phyloP scores from a whole-genome alignment of 2,329 filamentous ascomycete genomes.

The Orbilia javanica region DNA sequence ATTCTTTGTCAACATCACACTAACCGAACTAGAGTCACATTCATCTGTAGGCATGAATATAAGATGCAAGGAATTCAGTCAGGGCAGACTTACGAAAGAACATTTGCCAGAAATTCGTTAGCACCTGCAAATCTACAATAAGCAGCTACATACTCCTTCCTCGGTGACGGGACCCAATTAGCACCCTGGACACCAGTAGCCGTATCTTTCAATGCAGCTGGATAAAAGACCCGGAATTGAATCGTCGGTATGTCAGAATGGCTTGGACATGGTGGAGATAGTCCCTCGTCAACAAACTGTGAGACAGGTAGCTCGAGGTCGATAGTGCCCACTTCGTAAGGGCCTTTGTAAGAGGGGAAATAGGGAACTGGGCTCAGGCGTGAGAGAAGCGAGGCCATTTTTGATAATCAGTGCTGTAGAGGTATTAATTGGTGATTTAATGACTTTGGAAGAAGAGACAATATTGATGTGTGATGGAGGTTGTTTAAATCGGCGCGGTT shows the following conservation, averaged over 20 bases:
- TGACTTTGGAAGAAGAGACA: too few species aligned
- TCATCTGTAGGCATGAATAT: neutral
- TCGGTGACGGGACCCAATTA: constrained; percentile 83
- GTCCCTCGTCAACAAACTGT: constrained; percentile 39
- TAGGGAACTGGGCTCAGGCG: constrained; percentile 66
- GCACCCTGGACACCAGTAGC: constrained; percentile 63
- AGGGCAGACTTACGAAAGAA: constrained; percentile 65
- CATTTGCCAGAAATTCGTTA: constrained; percentile 71
- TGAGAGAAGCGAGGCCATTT: constrained; percentile 47
- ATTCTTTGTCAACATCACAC: neutral
- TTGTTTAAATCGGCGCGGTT: neutral
- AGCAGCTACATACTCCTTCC: constrained; percentile 78
- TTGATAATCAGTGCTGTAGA: neutral
- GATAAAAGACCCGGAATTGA: constrained; percentile 86
- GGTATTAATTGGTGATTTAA: too few species aligned
- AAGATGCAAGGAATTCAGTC: neutral
- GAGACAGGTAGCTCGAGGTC: constrained; percentile 83
- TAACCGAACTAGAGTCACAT: neutral
- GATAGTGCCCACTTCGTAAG: constrained; percentile 81
- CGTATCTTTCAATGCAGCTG: constrained; percentile 63
- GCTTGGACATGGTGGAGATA: constrained; percentile 60
- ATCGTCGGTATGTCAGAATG: constrained; percentile 72
- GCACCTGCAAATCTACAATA: constrained; percentile 83
- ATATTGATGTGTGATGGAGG: neutral
- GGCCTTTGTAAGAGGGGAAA: constrained; percentile 81